Evolutionary conservation across 1,139 yeast species (phyloP).

Genomic region (Magnusiomyces sp.): DNA sequence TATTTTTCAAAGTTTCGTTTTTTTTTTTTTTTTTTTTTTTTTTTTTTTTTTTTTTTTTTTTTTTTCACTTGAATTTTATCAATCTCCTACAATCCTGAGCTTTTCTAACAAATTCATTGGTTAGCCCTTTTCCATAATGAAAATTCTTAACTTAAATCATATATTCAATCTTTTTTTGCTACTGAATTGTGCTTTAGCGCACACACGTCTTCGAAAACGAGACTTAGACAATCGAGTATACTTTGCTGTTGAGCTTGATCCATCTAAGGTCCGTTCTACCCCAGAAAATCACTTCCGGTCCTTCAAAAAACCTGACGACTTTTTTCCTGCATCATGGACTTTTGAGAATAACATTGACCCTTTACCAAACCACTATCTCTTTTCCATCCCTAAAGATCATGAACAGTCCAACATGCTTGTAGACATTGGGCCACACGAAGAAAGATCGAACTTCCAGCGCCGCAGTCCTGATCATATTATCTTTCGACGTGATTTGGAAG

Average conservation of each 20-base stretch:
- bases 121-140: too few species aligned
- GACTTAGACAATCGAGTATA: conserved; percentile 18
- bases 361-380: conserved; percentile 28
- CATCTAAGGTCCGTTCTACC: conserved; percentile 12
- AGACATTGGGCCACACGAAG: conserved; percentile 1
- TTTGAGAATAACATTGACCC: conserved; percentile 29
- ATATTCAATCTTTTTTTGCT: too few species aligned
- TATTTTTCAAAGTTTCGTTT: too few species aligned
- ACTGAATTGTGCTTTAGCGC: too few species aligned
- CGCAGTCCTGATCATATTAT: neutral
- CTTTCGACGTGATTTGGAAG: neutral
- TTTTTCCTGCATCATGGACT: conserved; percentile 17
- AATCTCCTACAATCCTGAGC: too few species aligned
- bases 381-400: conserved; percentile 23
- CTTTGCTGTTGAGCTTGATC: conserved; percentile 26
- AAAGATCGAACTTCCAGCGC: conserved; percentile 12
- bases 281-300: conserved; percentile 8
- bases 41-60: too few species aligned
- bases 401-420: conserved; percentile 4
- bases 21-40: too few species aligned
- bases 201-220: neutral
- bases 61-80: too few species aligned
- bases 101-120: too few species aligned
- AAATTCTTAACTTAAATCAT: too few species aligned
- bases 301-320: neutral